Conservation (phyloP, 129 eudicot species). For the Erigeron canadensis region DNA sequence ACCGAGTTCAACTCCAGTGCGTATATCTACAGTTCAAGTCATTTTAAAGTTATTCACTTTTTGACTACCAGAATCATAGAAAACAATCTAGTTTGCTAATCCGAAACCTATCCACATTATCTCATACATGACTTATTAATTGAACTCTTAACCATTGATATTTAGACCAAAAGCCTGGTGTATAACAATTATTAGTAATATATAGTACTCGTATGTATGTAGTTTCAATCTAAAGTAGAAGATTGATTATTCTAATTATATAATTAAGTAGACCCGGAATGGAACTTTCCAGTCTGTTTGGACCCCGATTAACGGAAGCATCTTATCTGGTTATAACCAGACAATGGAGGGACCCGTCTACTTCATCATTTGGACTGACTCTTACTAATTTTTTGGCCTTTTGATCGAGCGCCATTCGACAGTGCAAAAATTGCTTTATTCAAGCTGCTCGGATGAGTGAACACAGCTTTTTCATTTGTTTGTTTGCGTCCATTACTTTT, state of each 20-base stretch:
- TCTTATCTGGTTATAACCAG: constrained; percentile 35
- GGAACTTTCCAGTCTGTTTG: constrained; percentile 28
- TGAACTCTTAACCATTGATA: too few species aligned
- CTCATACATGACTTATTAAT: too few species aligned
- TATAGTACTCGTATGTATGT: too few species aligned
- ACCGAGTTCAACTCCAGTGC: too few species aligned
- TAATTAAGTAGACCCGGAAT: constrained; percentile 1
- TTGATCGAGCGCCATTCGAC: constrained; percentile 7
- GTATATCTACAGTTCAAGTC: too few species aligned
- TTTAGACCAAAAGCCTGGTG: too few species aligned
- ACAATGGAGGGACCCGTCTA: constrained; percentile 30
- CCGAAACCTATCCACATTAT: too few species aligned
- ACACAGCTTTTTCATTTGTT: constrained; percentile 22
- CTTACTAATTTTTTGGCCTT: constrained; percentile 19
- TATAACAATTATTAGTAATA: too few species aligned
- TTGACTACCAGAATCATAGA: too few species aligned
- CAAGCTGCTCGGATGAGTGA: constrained; percentile 25
- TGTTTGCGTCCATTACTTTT: constrained; percentile 14
- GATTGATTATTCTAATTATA: not conserved
- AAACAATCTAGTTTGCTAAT: too few species aligned
- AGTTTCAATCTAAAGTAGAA: not conserved
- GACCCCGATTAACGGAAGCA: constrained; percentile 25
- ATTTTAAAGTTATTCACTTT: too few species aligned
- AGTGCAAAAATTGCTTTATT: constrained; percentile 11
- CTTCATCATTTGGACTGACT: constrained; percentile 35